phyloP scores from a whole-genome alignment of 441 rosid species.

The Biscutella laevigata region DNA sequence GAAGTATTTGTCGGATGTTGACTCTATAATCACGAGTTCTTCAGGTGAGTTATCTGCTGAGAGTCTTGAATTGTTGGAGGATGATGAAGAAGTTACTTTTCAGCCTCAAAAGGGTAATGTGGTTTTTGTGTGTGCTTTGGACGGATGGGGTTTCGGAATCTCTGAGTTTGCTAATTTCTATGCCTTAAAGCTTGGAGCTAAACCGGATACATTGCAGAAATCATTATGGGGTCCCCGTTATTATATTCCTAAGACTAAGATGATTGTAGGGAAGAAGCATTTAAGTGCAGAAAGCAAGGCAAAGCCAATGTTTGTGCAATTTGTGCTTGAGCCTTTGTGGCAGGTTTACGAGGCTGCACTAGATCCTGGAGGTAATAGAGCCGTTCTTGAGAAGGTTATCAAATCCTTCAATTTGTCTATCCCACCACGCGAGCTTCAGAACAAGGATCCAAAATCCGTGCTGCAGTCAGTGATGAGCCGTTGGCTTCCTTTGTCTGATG shows the following conservation, averaged over 20 bases:
- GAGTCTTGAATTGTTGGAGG: constrained; percentile 62
- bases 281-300: constrained; percentile 47
- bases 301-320: constrained; percentile 87
- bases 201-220: constrained; percentile 51
- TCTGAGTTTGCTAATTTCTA: constrained; percentile 72
- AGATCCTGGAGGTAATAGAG: constrained; percentile 57
- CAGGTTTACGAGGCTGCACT: constrained; percentile 70
- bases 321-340: constrained; percentile 92
- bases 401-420: constrained; percentile 60
- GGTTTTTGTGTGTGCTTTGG: constrained; percentile 77
- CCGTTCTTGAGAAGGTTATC: constrained; percentile 56
- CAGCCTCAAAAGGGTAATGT: constrained; percentile 95
- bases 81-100: constrained; percentile 89
- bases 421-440: constrained; percentile 70
- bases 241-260: constrained; percentile 56
- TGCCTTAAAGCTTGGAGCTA: constrained; percentile 74
- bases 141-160: constrained; percentile 89
- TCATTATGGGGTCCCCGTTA: constrained; percentile 90
- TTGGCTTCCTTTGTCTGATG: constrained; percentile 90
- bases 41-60: constrained; percentile 46
- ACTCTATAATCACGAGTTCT: constrained; percentile 56
- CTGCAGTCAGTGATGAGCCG: constrained; percentile 84
- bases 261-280: constrained; percentile 79
- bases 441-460: constrained; percentile 73
- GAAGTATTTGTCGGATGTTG: constrained; percentile 90